phyloP scores from a whole-genome alignment of 1,284 basidiomycete genomes.

The Trichosporon sp. region DNA sequence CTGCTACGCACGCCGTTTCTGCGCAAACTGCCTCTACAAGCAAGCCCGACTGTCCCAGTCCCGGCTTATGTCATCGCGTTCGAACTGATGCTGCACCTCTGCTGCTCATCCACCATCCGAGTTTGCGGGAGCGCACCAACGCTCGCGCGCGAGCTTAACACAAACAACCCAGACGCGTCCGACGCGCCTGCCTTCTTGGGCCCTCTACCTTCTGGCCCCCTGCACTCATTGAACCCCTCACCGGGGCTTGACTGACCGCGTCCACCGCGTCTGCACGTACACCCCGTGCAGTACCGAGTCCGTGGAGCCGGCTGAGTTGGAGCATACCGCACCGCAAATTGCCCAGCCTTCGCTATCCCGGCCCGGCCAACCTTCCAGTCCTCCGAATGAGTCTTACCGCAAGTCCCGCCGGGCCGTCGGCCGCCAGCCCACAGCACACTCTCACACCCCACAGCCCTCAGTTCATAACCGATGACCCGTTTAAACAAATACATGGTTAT shows the following conservation, averaged over 20 bases:
- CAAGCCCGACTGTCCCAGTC: neutral
- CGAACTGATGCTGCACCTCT: neutral
- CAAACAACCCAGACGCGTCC: neutral
- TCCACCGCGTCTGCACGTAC: neutral
- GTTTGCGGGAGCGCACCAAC: neutral
- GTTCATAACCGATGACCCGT: neutral
- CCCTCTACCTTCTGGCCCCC: too few species aligned
- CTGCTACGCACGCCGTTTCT: neutral
- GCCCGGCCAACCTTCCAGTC: too few species aligned
- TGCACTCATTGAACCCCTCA: too few species aligned
- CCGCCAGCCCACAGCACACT: too few species aligned
- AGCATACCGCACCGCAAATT: too few species aligned
- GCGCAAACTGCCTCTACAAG: neutral
- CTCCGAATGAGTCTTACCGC: neutral
- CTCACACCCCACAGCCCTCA: too few species aligned
- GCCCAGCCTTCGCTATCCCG: too few species aligned
- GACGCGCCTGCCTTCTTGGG: neutral
- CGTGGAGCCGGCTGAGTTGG: too few species aligned
- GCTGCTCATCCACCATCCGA: neutral
- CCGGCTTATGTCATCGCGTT: neutral
- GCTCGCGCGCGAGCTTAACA: neutral
- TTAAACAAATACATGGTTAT: slow-evolving; percentile 1
- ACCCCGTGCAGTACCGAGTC: too few species aligned
- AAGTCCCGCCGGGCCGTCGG: neutral
- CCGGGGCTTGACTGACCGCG: neutral